Evolutionary conservation across 345 rosid species (phyloP), one percentile per base, ranked within the genome.

Genomic region (Odontarrhena argentea): DNA sequence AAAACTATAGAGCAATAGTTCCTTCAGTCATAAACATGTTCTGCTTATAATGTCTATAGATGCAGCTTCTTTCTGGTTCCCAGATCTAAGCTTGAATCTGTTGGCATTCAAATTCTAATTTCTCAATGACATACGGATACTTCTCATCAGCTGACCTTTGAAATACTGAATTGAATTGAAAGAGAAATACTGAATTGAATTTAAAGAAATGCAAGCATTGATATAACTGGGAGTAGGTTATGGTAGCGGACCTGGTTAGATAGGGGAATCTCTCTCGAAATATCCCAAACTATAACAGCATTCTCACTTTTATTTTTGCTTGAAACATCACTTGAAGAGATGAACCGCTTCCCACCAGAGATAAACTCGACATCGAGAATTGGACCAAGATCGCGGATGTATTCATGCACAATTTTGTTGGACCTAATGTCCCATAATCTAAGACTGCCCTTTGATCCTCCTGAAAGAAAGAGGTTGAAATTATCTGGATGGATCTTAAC

Each of bases 301-400:
- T 91, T 91, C 76, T 91, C 97, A 35, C 89, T 91, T 56, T 77
- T 74, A 71, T 88, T 91, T 65, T 83, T 68, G 36, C 86, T 76
- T 4, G 88, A 82, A 25, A 91, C 91, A 77, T 91, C 91, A 59
- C 95, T 87, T 6, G 95, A 91, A 63, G 92, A 88, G 64, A 88
- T 71, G 58, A 94, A 88, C 49, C 79, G 85, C 60, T 78, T 87
- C 48, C 97, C 89, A 65, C 83, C 74, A 11, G 49, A 41, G 22
- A 78, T 63, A 78, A 88, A 91, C 77, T 91, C 97, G 37, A 94
- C 73, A 54, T 94, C 97, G 52, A 94, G 95, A 76, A 94, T 71
- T 12, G 89, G 78, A 65, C 96, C 92, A 8, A 84, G 84, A 60
- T 73, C 79, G 52, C 79, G 77, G 59, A 78, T 48, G 62, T 84